phyloP scores from a whole-genome alignment of 2,329 filamentous ascomycete genomes.

The Xylaria sp. region DNA sequence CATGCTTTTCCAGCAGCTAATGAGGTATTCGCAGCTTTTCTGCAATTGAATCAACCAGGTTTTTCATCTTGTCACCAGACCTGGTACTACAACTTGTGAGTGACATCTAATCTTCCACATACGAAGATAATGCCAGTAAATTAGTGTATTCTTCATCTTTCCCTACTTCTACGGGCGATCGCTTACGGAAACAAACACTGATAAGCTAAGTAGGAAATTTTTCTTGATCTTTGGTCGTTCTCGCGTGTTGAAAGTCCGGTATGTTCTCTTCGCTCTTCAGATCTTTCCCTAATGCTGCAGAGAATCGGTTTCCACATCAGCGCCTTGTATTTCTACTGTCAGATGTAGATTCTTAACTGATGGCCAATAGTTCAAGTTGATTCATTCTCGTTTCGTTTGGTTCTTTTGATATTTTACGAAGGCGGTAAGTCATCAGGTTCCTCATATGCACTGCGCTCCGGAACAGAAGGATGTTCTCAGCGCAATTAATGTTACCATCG shows the following conservation, averaged over 20 bases:
- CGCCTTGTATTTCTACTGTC: not conserved
- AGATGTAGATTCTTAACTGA: not conserved
- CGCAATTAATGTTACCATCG: not conserved
- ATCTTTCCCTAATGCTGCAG: not conserved
- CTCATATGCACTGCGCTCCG: not conserved
- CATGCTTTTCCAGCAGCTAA: slow-evolving; percentile 9
- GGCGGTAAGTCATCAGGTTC: slow-evolving; percentile 3
- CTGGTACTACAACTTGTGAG: slow-evolving; percentile 6
- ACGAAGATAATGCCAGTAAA: not conserved
- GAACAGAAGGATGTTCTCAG: not conserved
- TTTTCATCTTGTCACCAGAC: not conserved
- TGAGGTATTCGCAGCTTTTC: not conserved
- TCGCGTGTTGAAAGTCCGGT: not conserved
- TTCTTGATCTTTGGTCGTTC: not conserved
- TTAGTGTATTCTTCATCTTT: not conserved
- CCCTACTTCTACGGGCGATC: not conserved
- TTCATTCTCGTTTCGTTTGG: not conserved
- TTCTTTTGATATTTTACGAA: not conserved
- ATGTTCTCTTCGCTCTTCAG: not conserved
- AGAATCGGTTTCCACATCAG: not conserved
- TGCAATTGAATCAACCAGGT: not conserved
- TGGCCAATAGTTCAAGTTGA: not conserved
- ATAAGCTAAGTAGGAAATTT: not conserved
- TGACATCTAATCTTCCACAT: not conserved
- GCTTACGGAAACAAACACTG: not conserved